Percentiles rank a stretch among this genome's conserved stretches.
phyloP scores from a whole-genome alignment of 805 yeast genomes.

The Suhomyces canberraensis region DNA sequence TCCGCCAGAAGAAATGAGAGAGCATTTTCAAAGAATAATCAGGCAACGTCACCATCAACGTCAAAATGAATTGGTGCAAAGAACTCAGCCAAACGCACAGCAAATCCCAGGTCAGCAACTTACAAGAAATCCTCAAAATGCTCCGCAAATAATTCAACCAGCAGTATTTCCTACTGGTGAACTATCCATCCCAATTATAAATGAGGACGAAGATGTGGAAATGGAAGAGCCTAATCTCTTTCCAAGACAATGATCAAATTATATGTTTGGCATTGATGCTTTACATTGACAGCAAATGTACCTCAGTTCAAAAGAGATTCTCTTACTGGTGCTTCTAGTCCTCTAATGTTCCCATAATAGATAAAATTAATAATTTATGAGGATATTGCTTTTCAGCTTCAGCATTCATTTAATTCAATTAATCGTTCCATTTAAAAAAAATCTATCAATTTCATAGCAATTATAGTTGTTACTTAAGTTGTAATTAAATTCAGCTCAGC shows the following conservation, averaged over 20 bases:
- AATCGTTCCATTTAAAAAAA: not conserved
- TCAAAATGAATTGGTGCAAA: slow-evolving; percentile 6
- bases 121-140: slow-evolving; percentile 25
- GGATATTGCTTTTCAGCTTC: not conserved
- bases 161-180: slow-evolving; percentile 36
- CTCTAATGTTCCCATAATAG: too few species aligned
- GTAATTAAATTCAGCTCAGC: too few species aligned
- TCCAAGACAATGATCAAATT: slow-evolving; percentile 12
- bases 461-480: not conserved
- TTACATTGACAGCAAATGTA: too few species aligned
- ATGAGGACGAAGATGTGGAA: slow-evolving; percentile 29
- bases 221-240: slow-evolving; percentile 28
- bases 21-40: slow-evolving; percentile 27
- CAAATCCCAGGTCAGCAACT: slow-evolving; percentile 1
- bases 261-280: too few species aligned
- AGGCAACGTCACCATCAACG: slow-evolving; percentile 27
- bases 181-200: slow-evolving; percentile 18
- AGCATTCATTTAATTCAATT: not conserved
- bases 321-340: too few species aligned
- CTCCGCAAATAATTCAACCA: slow-evolving; percentile 41
- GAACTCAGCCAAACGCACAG: slow-evolving; percentile 4
- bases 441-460: not conserved
- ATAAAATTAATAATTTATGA: too few species aligned
- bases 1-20: slow-evolving; percentile 33
- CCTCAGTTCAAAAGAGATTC: too few species aligned